Conservation (phyloP, 2,329 filamentous ascomycete species). For the Beauveria varroae region DNA sequence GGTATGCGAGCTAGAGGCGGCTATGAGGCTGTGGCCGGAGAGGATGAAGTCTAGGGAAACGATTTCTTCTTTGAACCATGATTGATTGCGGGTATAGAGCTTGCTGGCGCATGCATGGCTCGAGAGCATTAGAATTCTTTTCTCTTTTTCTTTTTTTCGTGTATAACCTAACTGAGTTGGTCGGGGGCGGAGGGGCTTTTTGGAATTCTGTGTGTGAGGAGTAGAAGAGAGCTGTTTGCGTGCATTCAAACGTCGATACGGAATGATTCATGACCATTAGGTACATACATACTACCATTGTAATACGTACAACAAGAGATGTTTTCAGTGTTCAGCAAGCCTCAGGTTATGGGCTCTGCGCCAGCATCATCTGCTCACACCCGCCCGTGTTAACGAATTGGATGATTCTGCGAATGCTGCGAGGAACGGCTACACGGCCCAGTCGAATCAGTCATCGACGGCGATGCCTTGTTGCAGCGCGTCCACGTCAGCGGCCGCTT, state of each 20-base stretch:
- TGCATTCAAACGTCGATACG: not conserved
- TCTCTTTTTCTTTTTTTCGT: not conserved
- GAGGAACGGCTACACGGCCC: not conserved
- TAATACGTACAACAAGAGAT: constrained; percentile 3
- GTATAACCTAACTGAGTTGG: not conserved
- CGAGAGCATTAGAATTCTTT: not conserved
- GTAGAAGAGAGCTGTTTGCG: not conserved
- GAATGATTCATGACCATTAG: constrained; percentile 10
- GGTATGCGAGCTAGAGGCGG: constrained; percentile 43
- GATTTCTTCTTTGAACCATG: not conserved
- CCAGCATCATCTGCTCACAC: not conserved
- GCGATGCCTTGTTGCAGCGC: not conserved
- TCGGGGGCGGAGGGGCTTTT: not conserved
- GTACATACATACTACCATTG: constrained; percentile 1
- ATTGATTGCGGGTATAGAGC: not conserved
- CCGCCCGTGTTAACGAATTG: no score
- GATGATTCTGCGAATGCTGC: not conserved
- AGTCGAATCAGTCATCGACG: not conserved
- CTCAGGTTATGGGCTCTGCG: no score
- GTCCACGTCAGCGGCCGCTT: not conserved
- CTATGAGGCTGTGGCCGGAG: constrained; percentile 56
- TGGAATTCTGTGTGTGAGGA: not conserved
- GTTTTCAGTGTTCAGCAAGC: no score
- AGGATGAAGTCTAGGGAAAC: constrained; percentile 30
- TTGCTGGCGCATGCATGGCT: not conserved